Conservation (phyloP, 75 land plant species). For the Cunninghamia lanceolata region DNA sequence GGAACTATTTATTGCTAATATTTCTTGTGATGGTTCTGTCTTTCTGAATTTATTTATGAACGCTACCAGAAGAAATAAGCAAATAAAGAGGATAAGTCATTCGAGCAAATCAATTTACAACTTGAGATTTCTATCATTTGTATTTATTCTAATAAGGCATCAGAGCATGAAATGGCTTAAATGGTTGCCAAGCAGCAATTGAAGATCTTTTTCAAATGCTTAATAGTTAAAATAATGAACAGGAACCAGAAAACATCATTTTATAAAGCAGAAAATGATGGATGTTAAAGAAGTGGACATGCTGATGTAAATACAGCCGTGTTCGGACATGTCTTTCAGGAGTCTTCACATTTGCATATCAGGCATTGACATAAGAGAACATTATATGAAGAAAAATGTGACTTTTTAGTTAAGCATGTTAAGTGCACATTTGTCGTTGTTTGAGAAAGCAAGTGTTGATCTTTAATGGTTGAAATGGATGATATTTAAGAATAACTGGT, state of each 20-base stretch:
- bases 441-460: not conserved
- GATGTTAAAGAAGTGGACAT: conserved; percentile 14
- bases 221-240: not conserved
- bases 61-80: not conserved
- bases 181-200: not conserved
- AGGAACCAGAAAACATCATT: not conserved
- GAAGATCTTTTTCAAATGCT: not conserved
- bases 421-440: not conserved
- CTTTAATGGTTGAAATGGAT: no score
- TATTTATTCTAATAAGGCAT: not conserved
- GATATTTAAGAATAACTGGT: no score
- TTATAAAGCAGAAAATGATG: not conserved
- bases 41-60: no score
- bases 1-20: no score
- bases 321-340: conserved; percentile 99
- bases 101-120: not conserved
- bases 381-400: not conserved
- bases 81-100: not conserved
- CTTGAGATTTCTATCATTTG: not conserved
- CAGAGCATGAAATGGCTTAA: not conserved
- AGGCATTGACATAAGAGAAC: conserved; percentile 18
- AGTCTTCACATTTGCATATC: conserved; percentile 97
- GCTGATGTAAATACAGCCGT: conserved; percentile 96
- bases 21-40: no score
- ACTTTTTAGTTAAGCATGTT: not conserved